A percentile compares a stretch with the other conserved stretches of the same genome.
Conservation (phyloP, 306 rosid genomes). For the Phaseolus lunatus region DNA sequence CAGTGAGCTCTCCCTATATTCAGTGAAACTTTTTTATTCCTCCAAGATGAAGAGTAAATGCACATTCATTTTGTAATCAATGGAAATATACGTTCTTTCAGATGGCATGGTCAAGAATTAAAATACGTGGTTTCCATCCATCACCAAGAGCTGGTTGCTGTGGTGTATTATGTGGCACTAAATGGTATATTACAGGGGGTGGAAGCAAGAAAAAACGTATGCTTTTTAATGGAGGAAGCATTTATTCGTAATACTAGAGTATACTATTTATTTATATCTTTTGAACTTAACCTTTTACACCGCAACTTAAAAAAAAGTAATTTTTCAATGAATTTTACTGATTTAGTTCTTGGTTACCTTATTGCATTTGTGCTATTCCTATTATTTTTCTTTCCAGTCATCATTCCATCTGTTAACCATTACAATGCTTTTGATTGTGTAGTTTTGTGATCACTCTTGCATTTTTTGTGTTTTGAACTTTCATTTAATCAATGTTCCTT, state of each 20-base stretch:
- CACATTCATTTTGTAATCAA: conserved; percentile 41
- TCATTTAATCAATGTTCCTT: conserved; percentile 22
- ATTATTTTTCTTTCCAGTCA: neutral
- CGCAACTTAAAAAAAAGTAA: conserved; percentile 3
- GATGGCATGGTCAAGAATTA: conserved; percentile 98
- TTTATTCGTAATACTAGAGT: neutral
- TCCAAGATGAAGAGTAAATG: conserved; percentile 23
- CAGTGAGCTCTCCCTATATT: conserved; percentile 53
- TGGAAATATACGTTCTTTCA: conserved; percentile 52
- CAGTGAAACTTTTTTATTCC: conserved; percentile 35
- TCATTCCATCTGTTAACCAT: neutral
- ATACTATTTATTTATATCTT: conserved; percentile 27
- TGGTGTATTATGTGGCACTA: conserved; percentile 80
- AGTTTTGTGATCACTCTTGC: neutral
- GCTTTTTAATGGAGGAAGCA: conserved; percentile 39
- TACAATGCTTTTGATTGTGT: conserved; percentile 13
- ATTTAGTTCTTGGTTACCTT: neutral
- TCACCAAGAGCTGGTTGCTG: conserved; percentile 92
- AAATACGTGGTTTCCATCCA: conserved; percentile 85
- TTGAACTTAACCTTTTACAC: neutral
- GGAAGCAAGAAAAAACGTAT: conserved; percentile 93
- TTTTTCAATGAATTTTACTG: neutral
- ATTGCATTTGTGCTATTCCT: neutral
- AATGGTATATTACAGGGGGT: conserved; percentile 94
- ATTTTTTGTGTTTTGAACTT: conserved; percentile 13